These are phyloP conservation scores for Ustilago esculenta DNA, from an alignment of 1,284 basidiomycete genomes.

Conservation along the genomic window DNA sequence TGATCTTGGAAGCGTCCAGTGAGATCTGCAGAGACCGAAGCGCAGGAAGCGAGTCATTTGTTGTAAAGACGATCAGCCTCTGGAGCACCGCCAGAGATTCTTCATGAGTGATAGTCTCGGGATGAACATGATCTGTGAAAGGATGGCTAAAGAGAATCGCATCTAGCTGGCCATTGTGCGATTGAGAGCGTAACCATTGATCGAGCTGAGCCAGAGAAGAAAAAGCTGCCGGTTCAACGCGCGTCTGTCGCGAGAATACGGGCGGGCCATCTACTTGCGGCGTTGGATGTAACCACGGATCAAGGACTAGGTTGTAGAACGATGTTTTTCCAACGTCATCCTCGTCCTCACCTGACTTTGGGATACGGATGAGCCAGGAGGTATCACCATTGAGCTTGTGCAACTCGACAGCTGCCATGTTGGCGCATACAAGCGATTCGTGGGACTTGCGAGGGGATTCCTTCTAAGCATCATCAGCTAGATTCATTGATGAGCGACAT, in stretches of 20 bases:
- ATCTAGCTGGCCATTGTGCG: constrained; percentile 6
- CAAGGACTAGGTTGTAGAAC: constrained; percentile 33
- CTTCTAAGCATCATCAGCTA: no score
- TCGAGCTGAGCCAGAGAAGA: constrained; percentile 34
- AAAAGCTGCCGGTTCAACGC: constrained; percentile 26
- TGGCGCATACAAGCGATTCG: background rate
- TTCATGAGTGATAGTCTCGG: constrained; percentile 21
- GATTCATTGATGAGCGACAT: no score
- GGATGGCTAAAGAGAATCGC: constrained; percentile 41
- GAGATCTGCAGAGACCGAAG: constrained; percentile 12
- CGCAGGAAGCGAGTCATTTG: constrained; percentile 23
- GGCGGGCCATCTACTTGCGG: constrained; percentile 32
- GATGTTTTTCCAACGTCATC: background rate
- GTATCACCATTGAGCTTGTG: constrained; percentile 50
- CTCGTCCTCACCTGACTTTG: background rate
- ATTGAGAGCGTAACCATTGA: constrained; percentile 14
- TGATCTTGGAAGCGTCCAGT: constrained; percentile 3
- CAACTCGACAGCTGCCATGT: constrained; percentile 26
- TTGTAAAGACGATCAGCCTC: constrained; percentile 23
- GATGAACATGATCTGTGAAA: constrained; percentile 40
- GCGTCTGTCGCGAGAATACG: constrained; percentile 36
- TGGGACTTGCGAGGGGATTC: no score
- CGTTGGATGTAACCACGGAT: constrained; percentile 44
- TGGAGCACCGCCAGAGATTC: constrained; percentile 16
- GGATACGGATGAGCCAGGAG: constrained; percentile 37